Evolutionary conservation across 1,284 basidiomycete genomes (phyloP), one percentile per base, ranked within the genome.

Genomic region (Vanrija sp.): DNA sequence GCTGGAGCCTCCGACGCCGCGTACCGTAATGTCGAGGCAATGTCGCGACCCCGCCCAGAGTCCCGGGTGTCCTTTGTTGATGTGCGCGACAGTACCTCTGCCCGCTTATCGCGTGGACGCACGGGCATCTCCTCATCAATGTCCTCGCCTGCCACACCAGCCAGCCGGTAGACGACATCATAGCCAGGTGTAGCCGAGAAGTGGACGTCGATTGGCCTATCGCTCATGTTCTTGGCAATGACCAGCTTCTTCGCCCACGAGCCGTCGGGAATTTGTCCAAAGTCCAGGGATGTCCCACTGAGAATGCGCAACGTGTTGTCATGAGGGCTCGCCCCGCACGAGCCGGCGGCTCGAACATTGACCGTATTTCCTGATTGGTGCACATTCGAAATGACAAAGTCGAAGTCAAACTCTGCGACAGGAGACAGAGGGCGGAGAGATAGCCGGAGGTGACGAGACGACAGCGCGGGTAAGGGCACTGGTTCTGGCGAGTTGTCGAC

Each of bases 201-300:
- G 39, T 67, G 67, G 18, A 80, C 77, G 51, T 80, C 78, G 19
- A 80, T 67, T 3, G 75, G 63, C 36, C 71, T 66, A 45, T 77
- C 75, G 8, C 77, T 75, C 4, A 66, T 66, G 57, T 80, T 80
- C 63, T 77, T 78, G 56, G 76, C 70, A 12, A 74, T 67, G 18
- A 80, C 61, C 43, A 77, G 65, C 63, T 78, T 77, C 54, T 72
- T 75, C 14, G 76, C 68, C 78, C 78, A 79, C 16, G 75, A 66
- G 0, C 78, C 78, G 43, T 78, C 78, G 25, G 71, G 69, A 46
- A 78, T 75, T 56, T 78, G 72, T 12, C 79, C 78, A 64, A 79
- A 80, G 65, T 79, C 77, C 37, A 80, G 62, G 6, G 66, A 65
- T 8, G 71, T 67, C 8, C 77, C 78, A n/a, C 73, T 75, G 7